Conservation (phyloP, 2,329 filamentous ascomycete genomes). For the Alternaria viburni region DNA sequence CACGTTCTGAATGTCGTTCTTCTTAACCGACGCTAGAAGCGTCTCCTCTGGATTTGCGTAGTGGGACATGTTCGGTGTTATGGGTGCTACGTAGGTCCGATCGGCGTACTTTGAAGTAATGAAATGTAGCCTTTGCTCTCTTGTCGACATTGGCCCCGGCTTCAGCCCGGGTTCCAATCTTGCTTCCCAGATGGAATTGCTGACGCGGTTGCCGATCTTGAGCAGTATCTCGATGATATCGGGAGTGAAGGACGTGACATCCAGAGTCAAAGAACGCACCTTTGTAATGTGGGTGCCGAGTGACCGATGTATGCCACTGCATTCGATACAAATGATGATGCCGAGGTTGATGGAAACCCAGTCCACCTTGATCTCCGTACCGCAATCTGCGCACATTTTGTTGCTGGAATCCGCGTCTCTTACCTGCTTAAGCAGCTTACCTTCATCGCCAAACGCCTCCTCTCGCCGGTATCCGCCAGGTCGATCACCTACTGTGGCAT, state of each 20-base stretch:
- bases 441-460: slow-evolving; percentile 78
- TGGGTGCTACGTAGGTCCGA: slow-evolving; percentile 77
- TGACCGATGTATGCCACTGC: slow-evolving; percentile 94
- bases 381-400: slow-evolving; percentile 91
- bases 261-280: slow-evolving; percentile 90
- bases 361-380: slow-evolving; percentile 89
- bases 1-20: slow-evolving; percentile 92
- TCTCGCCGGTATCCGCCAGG: slow-evolving; percentile 72
- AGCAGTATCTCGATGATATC: slow-evolving; percentile 95
- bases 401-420: slow-evolving; percentile 93
- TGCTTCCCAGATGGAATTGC: slow-evolving; percentile 97
- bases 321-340: slow-evolving; percentile 96
- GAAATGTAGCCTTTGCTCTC: slow-evolving; percentile 91
- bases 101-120: slow-evolving; percentile 96
- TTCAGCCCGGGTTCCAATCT: slow-evolving; percentile 76
- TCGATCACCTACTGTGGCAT: slow-evolving; percentile 89
- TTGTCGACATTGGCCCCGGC: slow-evolving; percentile 75
- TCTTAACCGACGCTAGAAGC: slow-evolving; percentile 89
- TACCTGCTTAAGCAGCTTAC: slow-evolving; percentile 84
- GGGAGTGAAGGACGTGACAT: slow-evolving; percentile 93
- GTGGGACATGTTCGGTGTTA: slow-evolving; percentile 75
- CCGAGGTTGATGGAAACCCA: slow-evolving; percentile 99
- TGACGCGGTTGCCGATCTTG: slow-evolving; percentile 89
- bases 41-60: slow-evolving; percentile 85
- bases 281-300: slow-evolving; percentile 98